Conservation (phyloP, 2,329 filamentous ascomycete genomes). For the Talaromyces sp. region DNA sequence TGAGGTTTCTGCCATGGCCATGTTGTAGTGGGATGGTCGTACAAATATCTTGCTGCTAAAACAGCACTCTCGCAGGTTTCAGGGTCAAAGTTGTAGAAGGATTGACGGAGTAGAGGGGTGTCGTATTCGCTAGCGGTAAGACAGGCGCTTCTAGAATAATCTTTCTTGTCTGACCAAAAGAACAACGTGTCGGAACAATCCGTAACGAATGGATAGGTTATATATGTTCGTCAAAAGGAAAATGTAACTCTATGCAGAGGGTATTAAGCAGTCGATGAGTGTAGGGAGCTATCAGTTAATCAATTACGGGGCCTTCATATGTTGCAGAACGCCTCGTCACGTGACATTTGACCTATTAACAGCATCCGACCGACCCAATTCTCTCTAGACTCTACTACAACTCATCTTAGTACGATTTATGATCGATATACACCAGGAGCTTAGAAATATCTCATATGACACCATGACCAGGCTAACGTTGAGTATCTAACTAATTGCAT, state of each 20-base stretch:
- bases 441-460: not conserved
- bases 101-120: not conserved
- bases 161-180: not conserved
- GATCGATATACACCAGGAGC: not conserved
- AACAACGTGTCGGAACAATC: not conserved
- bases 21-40: not conserved
- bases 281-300: not conserved
- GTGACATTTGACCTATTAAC: not conserved
- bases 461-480: not conserved
- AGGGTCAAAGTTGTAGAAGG: not conserved
- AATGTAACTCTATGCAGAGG: not conserved
- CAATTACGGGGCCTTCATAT: too few species aligned
- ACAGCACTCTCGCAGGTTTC: not conserved
- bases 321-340: not conserved
- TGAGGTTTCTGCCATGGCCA: slow-evolving; percentile 6
- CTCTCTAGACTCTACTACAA: not conserved
- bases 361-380: not conserved
- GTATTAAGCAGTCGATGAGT: not conserved
- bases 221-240: not conserved
- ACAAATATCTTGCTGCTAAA: not conserved
- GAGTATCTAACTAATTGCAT: not conserved
- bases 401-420: not conserved
- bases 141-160: not conserved
- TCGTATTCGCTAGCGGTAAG: not conserved
- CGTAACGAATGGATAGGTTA: not conserved